Conservation (phyloP, 2,329 filamentous ascomycete genomes). For the Dryadomyces quercus-mongolicae region DNA sequence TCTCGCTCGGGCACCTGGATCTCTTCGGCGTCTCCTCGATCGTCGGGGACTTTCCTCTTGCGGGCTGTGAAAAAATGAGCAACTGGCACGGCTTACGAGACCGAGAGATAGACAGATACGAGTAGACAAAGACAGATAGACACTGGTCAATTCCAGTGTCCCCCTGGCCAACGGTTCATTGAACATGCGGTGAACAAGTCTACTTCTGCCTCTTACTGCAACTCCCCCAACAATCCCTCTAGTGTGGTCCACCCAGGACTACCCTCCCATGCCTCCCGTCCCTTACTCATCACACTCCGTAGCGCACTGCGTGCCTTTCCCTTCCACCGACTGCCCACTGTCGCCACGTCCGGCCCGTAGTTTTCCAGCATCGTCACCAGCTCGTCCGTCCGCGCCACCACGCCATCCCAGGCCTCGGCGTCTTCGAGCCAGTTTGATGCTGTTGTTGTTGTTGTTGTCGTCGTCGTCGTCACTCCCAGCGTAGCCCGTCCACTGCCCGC, state of each 20-base stretch:
- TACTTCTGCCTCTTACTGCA: constrained; percentile 17
- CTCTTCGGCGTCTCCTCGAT: too few relatives aligned
- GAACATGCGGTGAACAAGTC: not conserved
- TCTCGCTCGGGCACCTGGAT: too few relatives aligned
- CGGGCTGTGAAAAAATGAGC: too few relatives aligned
- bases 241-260: constrained; percentile 54
- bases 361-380: constrained; percentile 76
- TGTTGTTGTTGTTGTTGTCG: constrained; percentile 12
- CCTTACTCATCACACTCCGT: constrained; percentile 71
- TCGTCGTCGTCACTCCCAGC: constrained; percentile 30
- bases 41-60: too few relatives aligned
- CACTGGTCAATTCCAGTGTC: not conserved
- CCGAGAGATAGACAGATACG: too few relatives aligned
- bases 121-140: too few relatives aligned
- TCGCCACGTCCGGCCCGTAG: constrained; percentile 51
- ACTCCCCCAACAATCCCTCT: constrained; percentile 40
- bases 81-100: too few relatives aligned
- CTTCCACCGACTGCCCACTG: constrained; percentile 71
- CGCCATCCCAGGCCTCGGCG: constrained; percentile 52
- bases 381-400: constrained; percentile 69
- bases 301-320: constrained; percentile 80
- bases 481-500: constrained; percentile 2
- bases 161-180: not conserved
- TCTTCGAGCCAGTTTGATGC: constrained; percentile 44
- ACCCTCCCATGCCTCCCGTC: constrained; percentile 72